Percentiles rank a stretch among this genome's conserved stretches.
phyloP scores from a whole-genome alignment of 2,329 filamentous ascomycete species.

The Trichothecium roseum region DNA sequence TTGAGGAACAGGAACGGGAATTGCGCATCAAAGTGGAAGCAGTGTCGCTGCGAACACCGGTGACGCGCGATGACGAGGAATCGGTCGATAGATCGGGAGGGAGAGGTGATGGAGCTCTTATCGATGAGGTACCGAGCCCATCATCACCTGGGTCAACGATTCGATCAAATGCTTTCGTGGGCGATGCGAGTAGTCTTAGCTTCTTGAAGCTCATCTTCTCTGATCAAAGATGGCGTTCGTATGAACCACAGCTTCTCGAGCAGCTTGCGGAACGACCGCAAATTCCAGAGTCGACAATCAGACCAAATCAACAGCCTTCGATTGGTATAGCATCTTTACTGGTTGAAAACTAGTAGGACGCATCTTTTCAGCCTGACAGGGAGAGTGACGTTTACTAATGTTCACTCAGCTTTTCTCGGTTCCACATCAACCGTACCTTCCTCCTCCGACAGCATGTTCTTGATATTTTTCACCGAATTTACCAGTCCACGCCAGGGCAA shows the following conservation, averaged over 20 bases:
- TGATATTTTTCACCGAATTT: constrained; percentile 2
- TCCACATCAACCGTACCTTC: constrained; percentile 5
- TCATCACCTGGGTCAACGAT: constrained; percentile 4
- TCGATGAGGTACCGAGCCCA: not conserved
- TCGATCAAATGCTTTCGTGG: constrained; percentile 6
- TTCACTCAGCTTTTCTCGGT: constrained; percentile 1
- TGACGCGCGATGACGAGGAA: no score
- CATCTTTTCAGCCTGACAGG: not conserved
- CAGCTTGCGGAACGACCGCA: constrained; percentile 7
- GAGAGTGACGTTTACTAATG: no score
- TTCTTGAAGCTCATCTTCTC: constrained; percentile 8
- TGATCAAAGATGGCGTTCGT: constrained; percentile 7
- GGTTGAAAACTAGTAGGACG: constrained; percentile 3
- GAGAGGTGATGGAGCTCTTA: not conserved
- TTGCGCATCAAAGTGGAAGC: constrained; percentile 4
- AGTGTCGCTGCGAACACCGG: no score
- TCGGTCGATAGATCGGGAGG: no score
- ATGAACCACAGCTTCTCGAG: constrained; percentile 7
- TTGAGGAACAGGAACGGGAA: constrained; percentile 7
- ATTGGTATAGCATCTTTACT: constrained; percentile 3
- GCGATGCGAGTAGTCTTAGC: constrained; percentile 7
- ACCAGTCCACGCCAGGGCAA: constrained; percentile 3
- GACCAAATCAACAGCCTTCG: constrained; percentile 4
- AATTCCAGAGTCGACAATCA: constrained; percentile 5
- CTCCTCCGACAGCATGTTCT: constrained; percentile 3